These are phyloP conservation scores for Aspergillus sergii DNA, from an alignment of 2,329 filamentous ascomycete species.

Conservation along the genomic window DNA sequence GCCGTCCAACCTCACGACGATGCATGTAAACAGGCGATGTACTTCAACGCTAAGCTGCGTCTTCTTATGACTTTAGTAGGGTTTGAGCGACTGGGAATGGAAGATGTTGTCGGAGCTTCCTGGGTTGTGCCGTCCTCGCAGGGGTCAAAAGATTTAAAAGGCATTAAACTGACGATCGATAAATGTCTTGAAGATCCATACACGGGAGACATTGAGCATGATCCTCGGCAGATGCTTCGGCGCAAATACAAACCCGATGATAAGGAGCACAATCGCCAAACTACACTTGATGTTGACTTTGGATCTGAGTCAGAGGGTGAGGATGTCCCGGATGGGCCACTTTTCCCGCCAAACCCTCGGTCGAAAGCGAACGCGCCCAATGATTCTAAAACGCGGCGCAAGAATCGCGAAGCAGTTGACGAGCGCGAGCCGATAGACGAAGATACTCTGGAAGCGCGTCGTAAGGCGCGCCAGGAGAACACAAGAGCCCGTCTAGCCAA, in stretches of 20 bases:
- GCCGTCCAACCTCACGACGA: constrained; percentile 67
- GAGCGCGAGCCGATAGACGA: constrained; percentile 63
- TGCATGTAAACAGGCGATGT: constrained; percentile 71
- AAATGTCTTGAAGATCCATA: constrained; percentile 78
- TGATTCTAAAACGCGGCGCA: constrained; percentile 63
- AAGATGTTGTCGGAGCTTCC: constrained; percentile 72
- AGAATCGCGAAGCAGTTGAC: constrained; percentile 51
- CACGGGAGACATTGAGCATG: constrained; percentile 72
- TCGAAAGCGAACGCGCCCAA: constrained; percentile 57
- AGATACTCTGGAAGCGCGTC: constrained; percentile 60
- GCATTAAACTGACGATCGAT: constrained; percentile 71
- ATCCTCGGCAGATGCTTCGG: constrained; percentile 77
- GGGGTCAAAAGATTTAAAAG: constrained; percentile 66
- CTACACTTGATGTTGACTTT: constrained; percentile 58
- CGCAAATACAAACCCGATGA: constrained; percentile 60
- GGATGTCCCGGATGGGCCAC: constrained; percentile 58
- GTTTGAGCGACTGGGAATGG: constrained; percentile 64
- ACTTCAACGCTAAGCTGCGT: constrained; percentile 85
- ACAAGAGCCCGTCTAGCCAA: constrained; percentile 76
- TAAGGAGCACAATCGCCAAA: constrained; percentile 32
- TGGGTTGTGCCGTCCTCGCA: constrained; percentile 76
- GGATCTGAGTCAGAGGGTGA: constrained; percentile 71
- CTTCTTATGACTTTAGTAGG: constrained; percentile 79
- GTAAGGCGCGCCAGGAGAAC: constrained; percentile 63
- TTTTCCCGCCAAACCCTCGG: constrained; percentile 64